phyloP scores from a whole-genome alignment of 441 rosid species.

The Cnidoscolus chayamansa region DNA sequence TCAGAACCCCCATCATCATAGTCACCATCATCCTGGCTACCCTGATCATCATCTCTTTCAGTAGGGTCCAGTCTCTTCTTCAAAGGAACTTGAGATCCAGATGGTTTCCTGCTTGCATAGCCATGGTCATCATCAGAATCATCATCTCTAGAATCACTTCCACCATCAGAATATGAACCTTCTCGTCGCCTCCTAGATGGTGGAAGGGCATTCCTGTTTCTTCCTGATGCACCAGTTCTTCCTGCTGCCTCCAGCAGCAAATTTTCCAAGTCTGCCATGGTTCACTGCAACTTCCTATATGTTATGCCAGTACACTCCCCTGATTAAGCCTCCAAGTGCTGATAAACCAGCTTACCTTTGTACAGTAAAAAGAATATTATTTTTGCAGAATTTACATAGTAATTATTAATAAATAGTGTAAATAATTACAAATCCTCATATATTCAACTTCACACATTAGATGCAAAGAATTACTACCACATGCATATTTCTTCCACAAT shows the following conservation, averaged over 20 bases:
- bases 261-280: conserved; percentile 81
- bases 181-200: conserved; percentile 62
- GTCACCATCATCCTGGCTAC: conserved; percentile 60
- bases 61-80: conserved; percentile 76
- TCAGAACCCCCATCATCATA: conserved; percentile 54
- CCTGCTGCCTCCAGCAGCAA: conserved; percentile 97
- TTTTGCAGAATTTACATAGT: background rate
- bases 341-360: conserved; percentile 11
- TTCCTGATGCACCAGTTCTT: conserved; percentile 61
- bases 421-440: background rate
- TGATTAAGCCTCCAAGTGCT: conserved; percentile 10
- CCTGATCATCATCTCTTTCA: conserved; percentile 76
- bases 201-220: conserved; percentile 48
- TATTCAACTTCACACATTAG: too few relatives aligned
- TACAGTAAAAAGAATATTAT: conserved; percentile 1
- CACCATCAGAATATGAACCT: conserved; percentile 83
- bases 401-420: background rate
- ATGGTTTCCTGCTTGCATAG: conserved; percentile 71
- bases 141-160: conserved; percentile 87
- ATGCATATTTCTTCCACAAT: background rate
- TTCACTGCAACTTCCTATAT: conserved; percentile 9
- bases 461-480: background rate
- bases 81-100: conserved; percentile 87
- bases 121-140: conserved; percentile 74
- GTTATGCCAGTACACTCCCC: conserved; percentile 6